A percentile compares a stretch with the other conserved stretches of the same genome.
Evolutionary conservation across 2,329 filamentous ascomycete species (phyloP).

Genomic region (Xylariaceae sp.): DNA sequence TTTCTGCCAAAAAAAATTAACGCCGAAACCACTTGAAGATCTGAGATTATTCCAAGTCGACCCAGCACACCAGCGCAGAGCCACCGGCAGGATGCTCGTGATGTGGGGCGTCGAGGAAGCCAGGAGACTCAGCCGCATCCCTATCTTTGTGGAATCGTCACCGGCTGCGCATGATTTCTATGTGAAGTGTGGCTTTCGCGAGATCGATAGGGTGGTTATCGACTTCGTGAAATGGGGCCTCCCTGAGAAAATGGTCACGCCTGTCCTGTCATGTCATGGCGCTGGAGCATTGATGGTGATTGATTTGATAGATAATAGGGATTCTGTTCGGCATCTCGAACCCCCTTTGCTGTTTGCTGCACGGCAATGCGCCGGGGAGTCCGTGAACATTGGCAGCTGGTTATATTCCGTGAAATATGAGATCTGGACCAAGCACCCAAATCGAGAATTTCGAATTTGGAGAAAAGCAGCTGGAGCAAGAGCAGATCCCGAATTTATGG

Average conservation of each 20-base stretch:
- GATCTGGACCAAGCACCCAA: no score
- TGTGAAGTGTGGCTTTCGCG: slow-evolving; percentile 36
- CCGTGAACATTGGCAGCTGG: no score
- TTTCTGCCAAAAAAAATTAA: not conserved
- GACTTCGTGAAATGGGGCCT: slow-evolving; percentile 32
- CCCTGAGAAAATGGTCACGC: not conserved
- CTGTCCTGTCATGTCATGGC: slow-evolving; percentile 13
- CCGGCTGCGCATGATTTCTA: slow-evolving; percentile 35
- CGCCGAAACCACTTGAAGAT: slow-evolving; percentile 25
- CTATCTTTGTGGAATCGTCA: slow-evolving; percentile 37
- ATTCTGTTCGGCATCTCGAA: not conserved
- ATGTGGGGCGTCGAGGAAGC: slow-evolving; percentile 36
- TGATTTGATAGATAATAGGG: not conserved
- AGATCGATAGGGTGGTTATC: slow-evolving; percentile 28
- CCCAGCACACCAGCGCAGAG: slow-evolving; percentile 38
- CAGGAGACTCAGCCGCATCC: slow-evolving; percentile 29
- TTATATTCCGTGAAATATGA: no score
- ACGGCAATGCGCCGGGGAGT: no score
- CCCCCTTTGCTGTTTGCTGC: no score
- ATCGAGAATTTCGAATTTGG: no score
- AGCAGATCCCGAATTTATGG: no score
- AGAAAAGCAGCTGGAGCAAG: no score
- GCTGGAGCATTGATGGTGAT: not conserved
- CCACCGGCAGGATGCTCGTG: slow-evolving; percentile 37
- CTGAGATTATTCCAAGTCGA: slow-evolving; percentile 37